Evolutionary conservation across 2,329 filamentous ascomycete genomes (phyloP).

Genomic region (Aspergillus sp.): DNA sequence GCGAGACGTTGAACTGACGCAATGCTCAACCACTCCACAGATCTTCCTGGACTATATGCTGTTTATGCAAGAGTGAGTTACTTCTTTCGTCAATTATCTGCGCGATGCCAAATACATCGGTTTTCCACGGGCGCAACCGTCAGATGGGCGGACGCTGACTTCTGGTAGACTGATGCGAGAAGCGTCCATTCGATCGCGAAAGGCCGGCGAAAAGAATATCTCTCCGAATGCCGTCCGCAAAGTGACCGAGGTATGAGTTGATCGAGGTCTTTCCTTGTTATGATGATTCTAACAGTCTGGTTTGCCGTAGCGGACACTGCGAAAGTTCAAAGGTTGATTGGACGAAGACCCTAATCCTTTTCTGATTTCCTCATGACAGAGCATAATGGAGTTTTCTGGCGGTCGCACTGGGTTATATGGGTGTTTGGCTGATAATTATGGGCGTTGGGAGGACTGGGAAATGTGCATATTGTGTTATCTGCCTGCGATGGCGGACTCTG

Average conservation of each 20-base stretch:
- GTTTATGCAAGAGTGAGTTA: constrained; percentile 65
- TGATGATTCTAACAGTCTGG: constrained; percentile 9
- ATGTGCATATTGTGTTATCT: too few species aligned
- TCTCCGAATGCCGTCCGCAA: constrained; percentile 75
- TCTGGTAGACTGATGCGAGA: constrained; percentile 66
- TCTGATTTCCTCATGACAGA: not conserved
- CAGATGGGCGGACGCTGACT: not conserved
- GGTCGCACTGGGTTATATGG: too few species aligned
- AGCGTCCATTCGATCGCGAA: constrained; percentile 71
- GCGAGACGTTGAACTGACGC: not conserved
- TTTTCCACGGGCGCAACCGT: too few species aligned
- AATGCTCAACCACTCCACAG: constrained; percentile 42
- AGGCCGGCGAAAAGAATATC: constrained; percentile 68
- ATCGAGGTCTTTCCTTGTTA: not conserved
- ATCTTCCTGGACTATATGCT: constrained; percentile 82
- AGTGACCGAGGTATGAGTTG: constrained; percentile 66
- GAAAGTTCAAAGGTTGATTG: constrained; percentile 65
- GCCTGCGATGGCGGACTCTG: too few species aligned
- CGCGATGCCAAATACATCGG: too few species aligned
- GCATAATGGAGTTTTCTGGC: not conserved
- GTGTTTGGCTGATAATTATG: too few species aligned
- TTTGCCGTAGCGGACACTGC: constrained; percentile 56
- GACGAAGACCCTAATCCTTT: not conserved
- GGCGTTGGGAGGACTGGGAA: too few species aligned
- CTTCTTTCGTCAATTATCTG: not conserved